Conservation (phyloP, 2,329 filamentous ascomycete species). For the Chaetomiaceae sp. region DNA sequence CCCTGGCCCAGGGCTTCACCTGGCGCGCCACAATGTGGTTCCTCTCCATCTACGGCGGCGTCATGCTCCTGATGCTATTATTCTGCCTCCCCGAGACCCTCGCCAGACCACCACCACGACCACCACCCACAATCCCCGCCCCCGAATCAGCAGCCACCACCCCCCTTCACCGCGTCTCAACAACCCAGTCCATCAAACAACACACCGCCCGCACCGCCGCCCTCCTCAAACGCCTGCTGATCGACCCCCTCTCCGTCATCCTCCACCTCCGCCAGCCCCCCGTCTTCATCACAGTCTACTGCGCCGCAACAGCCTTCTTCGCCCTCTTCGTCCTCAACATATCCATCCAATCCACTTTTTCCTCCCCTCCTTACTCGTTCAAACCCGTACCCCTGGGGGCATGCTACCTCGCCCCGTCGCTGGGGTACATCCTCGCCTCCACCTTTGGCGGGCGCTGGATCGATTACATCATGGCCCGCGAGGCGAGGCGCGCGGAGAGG, state of each 20-base stretch:
- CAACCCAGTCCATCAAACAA: constrained; percentile 56
- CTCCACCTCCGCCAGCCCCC: constrained; percentile 69
- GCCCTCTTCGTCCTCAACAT: constrained; percentile 75
- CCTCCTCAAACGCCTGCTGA: constrained; percentile 55
- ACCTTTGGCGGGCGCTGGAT: constrained; percentile 72
- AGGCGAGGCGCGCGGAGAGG: constrained; percentile 64
- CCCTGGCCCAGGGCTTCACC: constrained; percentile 61
- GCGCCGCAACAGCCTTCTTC: constrained; percentile 70
- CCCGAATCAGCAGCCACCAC: constrained; percentile 19
- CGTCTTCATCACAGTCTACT: constrained; percentile 68
- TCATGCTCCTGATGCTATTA: constrained; percentile 52
- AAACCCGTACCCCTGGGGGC: constrained; percentile 65
- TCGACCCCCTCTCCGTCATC: constrained; percentile 70
- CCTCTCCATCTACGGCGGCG: constrained; percentile 62
- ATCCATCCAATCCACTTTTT: constrained; percentile 67
- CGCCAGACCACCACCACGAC: constrained; percentile 25
- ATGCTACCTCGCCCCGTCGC: constrained; percentile 69
- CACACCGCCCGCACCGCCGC: constrained; percentile 51
- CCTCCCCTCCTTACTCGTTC: constrained; percentile 62
- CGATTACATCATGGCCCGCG: constrained; percentile 73
- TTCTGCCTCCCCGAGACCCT: constrained; percentile 65
- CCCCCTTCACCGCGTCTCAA: constrained; percentile 50
- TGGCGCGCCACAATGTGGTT: constrained; percentile 81
- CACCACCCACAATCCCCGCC: background rate
- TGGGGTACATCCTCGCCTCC: constrained; percentile 68